These are phyloP conservation scores for Clausena lansium DNA, from an alignment of 345 rosid genomes.

Conservation along the genomic window DNA sequence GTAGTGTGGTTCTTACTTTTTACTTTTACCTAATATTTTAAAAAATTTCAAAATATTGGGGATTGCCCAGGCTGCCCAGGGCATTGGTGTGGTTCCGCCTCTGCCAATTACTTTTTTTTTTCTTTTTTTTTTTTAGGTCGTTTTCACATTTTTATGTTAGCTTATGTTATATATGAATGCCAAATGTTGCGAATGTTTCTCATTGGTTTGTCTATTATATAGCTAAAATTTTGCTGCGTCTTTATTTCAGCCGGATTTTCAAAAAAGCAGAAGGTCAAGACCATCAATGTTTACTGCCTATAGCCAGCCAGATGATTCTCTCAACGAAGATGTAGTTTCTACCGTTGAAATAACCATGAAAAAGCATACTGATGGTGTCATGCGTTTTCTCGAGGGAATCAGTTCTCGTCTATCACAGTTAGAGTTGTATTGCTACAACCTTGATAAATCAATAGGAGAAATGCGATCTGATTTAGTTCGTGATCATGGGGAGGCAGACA, in stretches of 20 bases:
- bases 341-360: conserved; percentile 79
- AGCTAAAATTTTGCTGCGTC: background rate
- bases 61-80: too few relatives aligned
- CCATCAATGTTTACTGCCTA: conserved; percentile 64
- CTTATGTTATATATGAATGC: background rate
- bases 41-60: too few relatives aligned
- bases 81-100: too few relatives aligned
- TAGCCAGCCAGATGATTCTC: conserved; percentile 85
- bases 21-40: too few relatives aligned
- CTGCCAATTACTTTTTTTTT: too few relatives aligned
- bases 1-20: too few relatives aligned
- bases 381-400: conserved; percentile 96
- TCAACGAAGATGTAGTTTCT: conserved; percentile 53
- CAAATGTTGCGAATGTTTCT: background rate
- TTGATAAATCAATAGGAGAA: conserved; percentile 92
- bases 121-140: too few relatives aligned
- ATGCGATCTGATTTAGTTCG: conserved; percentile 77
- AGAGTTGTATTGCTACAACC: conserved; percentile 87
- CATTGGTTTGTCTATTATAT: background rate
- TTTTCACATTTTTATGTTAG: background rate
- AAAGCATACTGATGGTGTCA: conserved; percentile 65
- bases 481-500: conserved; percentile 70
- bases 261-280: conserved; percentile 70
- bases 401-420: conserved; percentile 94
- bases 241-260: conserved; percentile 59